phyloP scores from a whole-genome alignment of 2,329 filamentous ascomycete genomes.

The Fusarium armeniacum region DNA sequence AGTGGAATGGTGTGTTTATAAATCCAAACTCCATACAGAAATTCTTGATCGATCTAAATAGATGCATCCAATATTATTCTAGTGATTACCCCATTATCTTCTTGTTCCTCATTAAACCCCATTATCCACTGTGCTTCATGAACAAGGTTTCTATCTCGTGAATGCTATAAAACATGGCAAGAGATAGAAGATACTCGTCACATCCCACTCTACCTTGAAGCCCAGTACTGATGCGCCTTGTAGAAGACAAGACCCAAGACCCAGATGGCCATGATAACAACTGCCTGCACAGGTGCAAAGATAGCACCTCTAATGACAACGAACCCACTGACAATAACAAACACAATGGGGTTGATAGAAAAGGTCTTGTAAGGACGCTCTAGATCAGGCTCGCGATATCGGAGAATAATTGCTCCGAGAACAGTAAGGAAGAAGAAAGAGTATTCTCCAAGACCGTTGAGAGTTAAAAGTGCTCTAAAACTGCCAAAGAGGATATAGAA shows the following conservation, averaged over 20 bases:
- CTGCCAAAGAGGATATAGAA: slow-evolving; percentile 72
- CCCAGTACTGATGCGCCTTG: slow-evolving; percentile 28
- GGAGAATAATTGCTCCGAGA: slow-evolving; percentile 68
- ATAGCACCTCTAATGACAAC: slow-evolving; percentile 71
- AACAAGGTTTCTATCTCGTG: not conserved
- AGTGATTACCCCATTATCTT: too few relatives aligned
- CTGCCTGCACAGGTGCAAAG: slow-evolving; percentile 69
- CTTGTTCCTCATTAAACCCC: too few relatives aligned
- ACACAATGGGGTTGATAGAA: slow-evolving; percentile 65
- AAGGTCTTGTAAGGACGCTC: slow-evolving; percentile 68
- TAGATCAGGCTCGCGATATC: slow-evolving; percentile 68
- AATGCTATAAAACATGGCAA: not conserved
- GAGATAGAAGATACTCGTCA: not conserved
- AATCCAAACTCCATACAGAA: too few relatives aligned
- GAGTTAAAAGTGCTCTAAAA: slow-evolving; percentile 72
- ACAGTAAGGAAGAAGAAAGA: slow-evolving; percentile 76
- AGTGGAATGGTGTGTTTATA: too few relatives aligned
- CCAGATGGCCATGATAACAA: slow-evolving; percentile 67
- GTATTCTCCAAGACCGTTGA: slow-evolving; percentile 71
- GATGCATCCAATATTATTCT: too few relatives aligned
- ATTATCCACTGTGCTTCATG: too few relatives aligned
- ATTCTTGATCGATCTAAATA: too few relatives aligned
- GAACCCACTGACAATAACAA: slow-evolving; percentile 70
- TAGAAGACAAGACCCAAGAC: slow-evolving; percentile 63
- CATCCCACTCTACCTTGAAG: not conserved